Base-by-base conservation (phyloP, 805 yeast genomes). In the Yarrowia keelungensis region DNA sequence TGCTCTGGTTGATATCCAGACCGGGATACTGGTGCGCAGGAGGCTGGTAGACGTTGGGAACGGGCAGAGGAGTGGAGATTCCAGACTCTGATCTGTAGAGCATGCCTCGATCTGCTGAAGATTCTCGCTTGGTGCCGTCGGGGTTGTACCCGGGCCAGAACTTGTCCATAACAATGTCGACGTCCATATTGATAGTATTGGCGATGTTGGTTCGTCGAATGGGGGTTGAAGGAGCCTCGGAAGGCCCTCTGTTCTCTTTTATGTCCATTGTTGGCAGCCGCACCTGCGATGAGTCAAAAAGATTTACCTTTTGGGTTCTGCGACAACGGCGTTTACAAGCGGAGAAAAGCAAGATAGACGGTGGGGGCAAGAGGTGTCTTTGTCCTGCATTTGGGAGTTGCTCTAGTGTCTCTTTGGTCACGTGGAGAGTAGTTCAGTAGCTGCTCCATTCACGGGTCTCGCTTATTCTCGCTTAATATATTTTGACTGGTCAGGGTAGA, bases 1-100 rank as follows among this genome's bases (percentile, higher is more conserved):
- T 84, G 12, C 87, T 83, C 72, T 85, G 87, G 69, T 81, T 81
- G 43, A 85, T 83, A 76, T 86, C 86, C 79, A 86, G 77, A 9
- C 88, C 89, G 7, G 89, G 89, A 72, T 83, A 82, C 73, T 81
- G 82, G 69, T 74, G 72, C 9, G 70, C 71, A 8, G 74, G 75
- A 65, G 73, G 71, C 22, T 71, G 70, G 58, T 73, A 74, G 36
- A 72, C 74, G 58, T 74, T 74, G 8, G 76, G 76, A 9, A 74
- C 69, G 14, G 76, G 76, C 46, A 74, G 66, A 14, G 76, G 76
- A 36, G 76, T 74, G 16, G 72, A 69, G 41, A 69, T 43, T 3
- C 76, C 76, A 9, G 74, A 71, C 58, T 71, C 73, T 45, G 71
- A 69, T 50, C 70, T 72, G 70, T 69, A 74, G 39, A 73, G 49